Conservation (phyloP, 2,329 filamentous ascomycete species). For the Calcarisporium arbuscula region DNA sequence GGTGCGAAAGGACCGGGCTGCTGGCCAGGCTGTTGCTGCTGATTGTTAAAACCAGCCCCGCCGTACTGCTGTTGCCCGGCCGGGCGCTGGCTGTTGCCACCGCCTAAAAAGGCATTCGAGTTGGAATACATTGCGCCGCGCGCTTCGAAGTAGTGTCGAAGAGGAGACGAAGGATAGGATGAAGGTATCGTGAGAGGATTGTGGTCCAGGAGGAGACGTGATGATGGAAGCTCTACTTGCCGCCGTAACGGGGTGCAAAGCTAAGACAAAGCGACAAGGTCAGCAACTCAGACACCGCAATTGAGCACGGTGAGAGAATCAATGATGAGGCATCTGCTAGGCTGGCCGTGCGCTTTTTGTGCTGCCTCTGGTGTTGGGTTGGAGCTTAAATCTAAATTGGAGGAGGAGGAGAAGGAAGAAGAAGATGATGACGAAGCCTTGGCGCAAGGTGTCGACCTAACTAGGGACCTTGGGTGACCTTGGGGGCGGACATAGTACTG, state of each 20-base stretch:
- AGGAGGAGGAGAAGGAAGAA: no score
- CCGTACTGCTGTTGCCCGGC: conserved; percentile 58
- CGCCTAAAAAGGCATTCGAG: conserved; percentile 79
- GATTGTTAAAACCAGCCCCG: conserved; percentile 39
- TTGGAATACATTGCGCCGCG: conserved; percentile 74
- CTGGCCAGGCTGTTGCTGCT: conserved; percentile 38
- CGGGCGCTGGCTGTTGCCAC: conserved; percentile 68
- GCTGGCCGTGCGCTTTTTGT: conserved; percentile 5
- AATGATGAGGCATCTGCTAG: conserved; percentile 13
- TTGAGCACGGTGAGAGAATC: conserved; percentile 5
- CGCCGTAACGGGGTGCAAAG: conserved; percentile 5
- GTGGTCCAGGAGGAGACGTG: conserved; percentile 1
- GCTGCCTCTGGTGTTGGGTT: no score
- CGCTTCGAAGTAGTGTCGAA: no score
- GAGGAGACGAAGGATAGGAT: no score
- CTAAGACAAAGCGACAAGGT: conserved; percentile 1
- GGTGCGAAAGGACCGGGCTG: conserved; percentile 50
- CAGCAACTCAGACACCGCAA: conserved; percentile 6
- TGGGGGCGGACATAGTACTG: no score
- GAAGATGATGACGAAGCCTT: conserved; percentile 10
- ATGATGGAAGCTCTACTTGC: conserved; percentile 1
- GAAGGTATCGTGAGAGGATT: conserved; percentile 1
- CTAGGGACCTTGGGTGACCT: no score
- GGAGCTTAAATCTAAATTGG: no score
- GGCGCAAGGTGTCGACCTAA: conserved; percentile 1